A percentile compares a stretch with the other conserved stretches of the same genome.
These are phyloP conservation scores for Mycena chlorophos DNA, from an alignment of 768 basidiomycete species.

Conservation along the genomic window DNA sequence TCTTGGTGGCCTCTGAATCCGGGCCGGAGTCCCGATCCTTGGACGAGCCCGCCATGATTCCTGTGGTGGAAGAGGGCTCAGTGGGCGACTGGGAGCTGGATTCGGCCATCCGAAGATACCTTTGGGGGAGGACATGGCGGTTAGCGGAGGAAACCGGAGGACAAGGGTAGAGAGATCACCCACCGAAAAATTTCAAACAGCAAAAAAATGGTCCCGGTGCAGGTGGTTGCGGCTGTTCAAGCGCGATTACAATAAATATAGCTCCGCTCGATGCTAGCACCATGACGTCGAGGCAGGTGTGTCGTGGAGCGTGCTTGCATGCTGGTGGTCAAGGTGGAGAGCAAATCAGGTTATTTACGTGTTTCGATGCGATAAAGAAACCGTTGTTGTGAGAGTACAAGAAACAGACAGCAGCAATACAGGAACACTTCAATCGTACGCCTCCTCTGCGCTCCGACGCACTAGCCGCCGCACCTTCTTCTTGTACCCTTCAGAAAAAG, in stretches of 20 bases:
- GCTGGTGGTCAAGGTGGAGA: not conserved
- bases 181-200: too few relatives aligned
- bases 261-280: not conserved
- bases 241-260: not conserved
- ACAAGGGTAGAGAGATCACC: not conserved
- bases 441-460: conserved; percentile 86
- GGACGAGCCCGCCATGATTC: not conserved
- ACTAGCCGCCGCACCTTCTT: conserved; percentile 94
- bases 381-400: not conserved
- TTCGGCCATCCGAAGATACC: not conserved
- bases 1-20: not conserved
- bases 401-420: not conserved
- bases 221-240: too few relatives aligned
- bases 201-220: too few relatives aligned
- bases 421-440: conserved; percentile 36
- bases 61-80: not conserved
- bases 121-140: not conserved
- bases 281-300: not conserved
- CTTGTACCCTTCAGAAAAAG: conserved; percentile 81
- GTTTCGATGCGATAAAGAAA: too few relatives aligned
- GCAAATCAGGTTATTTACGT: too few relatives aligned
- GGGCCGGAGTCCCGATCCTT: not conserved
- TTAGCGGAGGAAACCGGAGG: not conserved
- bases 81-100: not conserved
- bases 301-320: not conserved